Evolutionary conservation across 768 basidiomycete species (phyloP), one percentile per base, ranked within the genome.

Genomic region (Sarcodon sp.): DNA sequence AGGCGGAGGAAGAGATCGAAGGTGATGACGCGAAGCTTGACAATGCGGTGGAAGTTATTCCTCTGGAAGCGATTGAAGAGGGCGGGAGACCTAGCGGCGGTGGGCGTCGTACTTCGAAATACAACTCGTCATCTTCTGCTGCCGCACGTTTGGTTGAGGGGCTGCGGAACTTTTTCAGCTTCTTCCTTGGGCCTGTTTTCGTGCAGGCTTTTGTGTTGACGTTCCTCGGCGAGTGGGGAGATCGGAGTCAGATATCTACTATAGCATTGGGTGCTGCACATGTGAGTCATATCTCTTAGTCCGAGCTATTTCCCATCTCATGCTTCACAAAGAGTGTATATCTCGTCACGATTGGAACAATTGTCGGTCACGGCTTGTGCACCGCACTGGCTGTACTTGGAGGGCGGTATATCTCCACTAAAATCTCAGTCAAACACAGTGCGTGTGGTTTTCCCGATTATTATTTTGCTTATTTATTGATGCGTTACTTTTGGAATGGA

Each of bases 211-310:
- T 99, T 58, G 69, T 94, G 33, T 71, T 99, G 51, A 98, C 94
- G 0, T 97, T 97, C 66, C 71, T 99, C n/a, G 96, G 93, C 8
- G 96, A 99, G 66, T 98, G 96, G 96, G 94, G 96, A 0, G 96
- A 98, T 66, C 69, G 94, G 47, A 94, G 90, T 59, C 94, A 99
- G 67, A 90, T 98, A 56, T 86, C 96, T 1, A 98, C 96, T 2
- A 94, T 98, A 53, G 93, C 90, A 5, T 70, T 98, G 46, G 94
- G 87, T 2, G 93, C 93, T 18, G 88, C 93, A 16, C 91, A 99
- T 67, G 94, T 97, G 48, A 45, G 57, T 53, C n/a, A 46, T 49
- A 50, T 51, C 34, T 13, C 34, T 45, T 51, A 18, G 16, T 47
- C 48, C 49, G 27, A 50, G 49, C 44, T 37, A n/a, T 33, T 38